phyloP scores from a whole-genome alignment of 192 early-diverging fungal genomes.

The Backusella macrospora region DNA sequence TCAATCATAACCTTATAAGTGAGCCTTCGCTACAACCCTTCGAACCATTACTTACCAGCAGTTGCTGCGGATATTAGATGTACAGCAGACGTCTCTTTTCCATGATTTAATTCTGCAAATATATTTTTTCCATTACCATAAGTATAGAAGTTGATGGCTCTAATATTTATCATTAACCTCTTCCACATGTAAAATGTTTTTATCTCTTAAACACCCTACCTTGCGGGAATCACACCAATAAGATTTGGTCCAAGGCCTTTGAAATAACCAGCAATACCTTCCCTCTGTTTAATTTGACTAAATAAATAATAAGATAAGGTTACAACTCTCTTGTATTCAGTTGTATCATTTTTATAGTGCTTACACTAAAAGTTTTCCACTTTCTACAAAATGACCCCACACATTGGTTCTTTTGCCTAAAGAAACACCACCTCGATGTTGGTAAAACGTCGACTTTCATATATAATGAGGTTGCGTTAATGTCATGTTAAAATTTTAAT shows the following conservation, averaged over 20 bases:
- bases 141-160: slow-evolving; percentile 91
- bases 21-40: neutral
- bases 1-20: slow-evolving; percentile 52
- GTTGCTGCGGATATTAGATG: slow-evolving; percentile 69
- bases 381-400: slow-evolving; percentile 54
- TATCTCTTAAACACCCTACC: too few relatives aligned
- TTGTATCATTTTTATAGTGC: neutral
- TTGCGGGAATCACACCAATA: slow-evolving; percentile 90
- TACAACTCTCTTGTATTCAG: neutral
- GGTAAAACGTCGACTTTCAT: slow-evolving; percentile 45
- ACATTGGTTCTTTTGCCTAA: slow-evolving; percentile 37
- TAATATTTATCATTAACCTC: too few relatives aligned
- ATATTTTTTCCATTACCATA: slow-evolving; percentile 89
- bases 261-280: slow-evolving; percentile 87
- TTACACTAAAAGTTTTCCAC: slow-evolving; percentile 50
- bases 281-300: slow-evolving; percentile 66
- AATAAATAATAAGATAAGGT: neutral
- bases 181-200: too few relatives aligned
- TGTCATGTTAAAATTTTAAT: neutral
- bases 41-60: slow-evolving; percentile 17
- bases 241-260: slow-evolving; percentile 95
- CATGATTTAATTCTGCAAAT: slow-evolving; percentile 74
- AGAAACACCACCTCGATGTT: slow-evolving; percentile 16
- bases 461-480: too few relatives aligned
- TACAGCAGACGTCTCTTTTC: slow-evolving; percentile 76